Percentiles rank a stretch among this genome's conserved stretches.
Conservation (phyloP, 345 rosid species). For the Melastoma malabathricum region DNA sequence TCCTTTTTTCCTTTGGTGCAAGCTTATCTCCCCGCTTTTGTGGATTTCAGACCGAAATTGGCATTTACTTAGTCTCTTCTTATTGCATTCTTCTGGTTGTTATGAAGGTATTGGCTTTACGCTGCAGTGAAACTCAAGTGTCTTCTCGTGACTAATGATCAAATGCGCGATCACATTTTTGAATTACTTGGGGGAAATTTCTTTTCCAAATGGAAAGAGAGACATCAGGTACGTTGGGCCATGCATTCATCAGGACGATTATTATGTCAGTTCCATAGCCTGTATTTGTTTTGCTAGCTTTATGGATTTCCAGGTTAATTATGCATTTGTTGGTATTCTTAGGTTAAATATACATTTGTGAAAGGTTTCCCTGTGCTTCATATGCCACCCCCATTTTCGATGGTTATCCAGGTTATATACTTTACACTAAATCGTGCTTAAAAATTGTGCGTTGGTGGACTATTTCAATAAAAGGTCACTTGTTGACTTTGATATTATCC, state of each 20-base stretch:
- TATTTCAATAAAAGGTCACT: background rate
- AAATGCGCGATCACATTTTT: slow-evolving; percentile 93
- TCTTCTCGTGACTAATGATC: slow-evolving; percentile 76
- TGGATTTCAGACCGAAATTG: background rate
- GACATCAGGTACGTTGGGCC: slow-evolving; percentile 46
- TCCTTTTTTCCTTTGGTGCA: background rate
- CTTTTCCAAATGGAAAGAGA: slow-evolving; percentile 79
- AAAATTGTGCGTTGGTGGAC: background rate
- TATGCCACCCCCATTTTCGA: slow-evolving; percentile 56
- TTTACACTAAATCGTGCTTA: background rate
- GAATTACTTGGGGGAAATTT: slow-evolving; percentile 59
- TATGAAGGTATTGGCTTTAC: slow-evolving; percentile 71
- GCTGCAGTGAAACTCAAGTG: slow-evolving; percentile 76
- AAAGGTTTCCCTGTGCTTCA: slow-evolving; percentile 53
- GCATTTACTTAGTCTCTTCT: background rate
- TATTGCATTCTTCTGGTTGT: too few relatives aligned
- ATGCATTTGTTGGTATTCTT: background rate
- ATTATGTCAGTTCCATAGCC: background rate
- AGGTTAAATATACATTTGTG: slow-evolving; percentile 63
- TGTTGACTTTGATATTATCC: slow-evolving; percentile 6
- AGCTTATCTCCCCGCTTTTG: background rate
- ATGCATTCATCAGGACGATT: background rate
- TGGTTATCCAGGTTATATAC: slow-evolving; percentile 48
- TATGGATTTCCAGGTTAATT: background rate
- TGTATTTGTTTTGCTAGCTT: background rate